Evolutionary conservation across 2,329 filamentous ascomycete species (phyloP).

Genomic region (Lasiodiplodia theobromae): DNA sequence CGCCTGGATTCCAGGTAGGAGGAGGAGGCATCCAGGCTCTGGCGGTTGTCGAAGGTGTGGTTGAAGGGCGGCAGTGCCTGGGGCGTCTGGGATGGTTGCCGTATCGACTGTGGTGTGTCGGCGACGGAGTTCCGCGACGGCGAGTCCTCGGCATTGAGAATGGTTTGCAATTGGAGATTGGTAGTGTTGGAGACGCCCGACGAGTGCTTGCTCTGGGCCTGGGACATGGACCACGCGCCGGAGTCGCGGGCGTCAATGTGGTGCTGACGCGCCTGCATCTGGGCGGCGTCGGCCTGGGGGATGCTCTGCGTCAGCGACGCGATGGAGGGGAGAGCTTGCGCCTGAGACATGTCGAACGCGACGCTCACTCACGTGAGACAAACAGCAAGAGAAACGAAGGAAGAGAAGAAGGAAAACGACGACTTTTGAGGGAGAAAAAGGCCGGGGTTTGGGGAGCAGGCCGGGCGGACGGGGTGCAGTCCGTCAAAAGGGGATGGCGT

Average conservation of each 20-base stretch:
- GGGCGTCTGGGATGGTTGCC: constrained; percentile 44
- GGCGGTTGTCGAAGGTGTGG: constrained; percentile 57
- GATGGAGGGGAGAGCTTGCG: constrained; percentile 47
- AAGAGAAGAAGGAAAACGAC: not conserved
- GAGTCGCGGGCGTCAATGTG: constrained; percentile 59
- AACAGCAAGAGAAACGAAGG: not conserved
- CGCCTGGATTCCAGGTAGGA: constrained; percentile 67
- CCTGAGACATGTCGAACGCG: constrained; percentile 38
- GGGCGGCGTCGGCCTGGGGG: constrained; percentile 41
- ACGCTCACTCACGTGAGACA: constrained; percentile 25
- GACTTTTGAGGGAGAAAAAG: not conserved
- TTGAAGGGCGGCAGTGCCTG: constrained; percentile 64
- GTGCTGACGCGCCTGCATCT: constrained; percentile 42
- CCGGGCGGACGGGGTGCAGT: constrained; percentile 10
- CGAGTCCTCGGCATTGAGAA: constrained; percentile 59
- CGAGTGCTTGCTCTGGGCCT: constrained; percentile 61
- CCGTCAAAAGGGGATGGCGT: constrained; percentile 18
- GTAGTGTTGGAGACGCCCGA: constrained; percentile 53
- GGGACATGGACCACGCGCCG: constrained; percentile 66
- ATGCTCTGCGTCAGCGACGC: constrained; percentile 47
- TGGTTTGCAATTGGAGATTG: constrained; percentile 58
- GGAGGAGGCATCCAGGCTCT: constrained; percentile 57
- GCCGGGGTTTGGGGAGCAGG: not conserved
- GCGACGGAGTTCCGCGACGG: constrained; percentile 52
- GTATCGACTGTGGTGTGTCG: constrained; percentile 51